Conservation (phyloP, 306 rosid genomes). For the Calophaca sinica region DNA sequence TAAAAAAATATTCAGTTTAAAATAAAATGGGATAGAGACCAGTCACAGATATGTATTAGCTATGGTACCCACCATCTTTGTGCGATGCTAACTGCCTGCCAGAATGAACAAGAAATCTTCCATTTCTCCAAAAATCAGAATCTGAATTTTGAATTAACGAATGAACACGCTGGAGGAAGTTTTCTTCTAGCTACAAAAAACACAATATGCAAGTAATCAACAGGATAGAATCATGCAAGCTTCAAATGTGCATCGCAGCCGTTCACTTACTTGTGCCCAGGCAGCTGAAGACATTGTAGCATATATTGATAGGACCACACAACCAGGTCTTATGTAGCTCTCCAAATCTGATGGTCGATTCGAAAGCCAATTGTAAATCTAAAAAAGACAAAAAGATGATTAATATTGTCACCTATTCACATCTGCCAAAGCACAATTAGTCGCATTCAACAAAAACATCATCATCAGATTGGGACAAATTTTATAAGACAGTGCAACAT, state of each 20-base stretch:
- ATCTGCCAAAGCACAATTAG: background rate
- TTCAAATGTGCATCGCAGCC: slow-evolving; percentile 36
- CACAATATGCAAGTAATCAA: slow-evolving; percentile 49
- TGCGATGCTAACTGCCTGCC: slow-evolving; percentile 81
- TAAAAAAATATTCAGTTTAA: background rate
- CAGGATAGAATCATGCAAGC: slow-evolving; percentile 23
- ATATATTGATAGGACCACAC: slow-evolving; percentile 85
- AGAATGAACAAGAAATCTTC: slow-evolving; percentile 79
- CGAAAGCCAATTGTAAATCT: slow-evolving; percentile 91
- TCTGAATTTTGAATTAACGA: slow-evolving; percentile 66
- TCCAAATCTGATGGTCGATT: slow-evolving; percentile 91
- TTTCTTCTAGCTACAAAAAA: slow-evolving; percentile 76
- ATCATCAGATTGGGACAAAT: background rate
- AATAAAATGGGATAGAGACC: background rate
- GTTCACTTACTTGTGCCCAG: slow-evolving; percentile 80
- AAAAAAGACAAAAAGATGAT: background rate
- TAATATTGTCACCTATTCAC: slow-evolving; percentile 10
- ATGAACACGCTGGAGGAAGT: slow-evolving; percentile 65
- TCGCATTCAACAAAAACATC: slow-evolving; percentile 25
- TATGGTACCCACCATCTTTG: slow-evolving; percentile 76
- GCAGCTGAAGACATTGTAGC: slow-evolving; percentile 73
- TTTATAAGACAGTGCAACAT: background rate
- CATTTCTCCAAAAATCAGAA: slow-evolving; percentile 83
- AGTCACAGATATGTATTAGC: slow-evolving; percentile 23
- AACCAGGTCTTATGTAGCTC: slow-evolving; percentile 95